Base-by-base conservation (phyloP, 208 protist species). In the Acanthamoeba castellanii region DNA sequence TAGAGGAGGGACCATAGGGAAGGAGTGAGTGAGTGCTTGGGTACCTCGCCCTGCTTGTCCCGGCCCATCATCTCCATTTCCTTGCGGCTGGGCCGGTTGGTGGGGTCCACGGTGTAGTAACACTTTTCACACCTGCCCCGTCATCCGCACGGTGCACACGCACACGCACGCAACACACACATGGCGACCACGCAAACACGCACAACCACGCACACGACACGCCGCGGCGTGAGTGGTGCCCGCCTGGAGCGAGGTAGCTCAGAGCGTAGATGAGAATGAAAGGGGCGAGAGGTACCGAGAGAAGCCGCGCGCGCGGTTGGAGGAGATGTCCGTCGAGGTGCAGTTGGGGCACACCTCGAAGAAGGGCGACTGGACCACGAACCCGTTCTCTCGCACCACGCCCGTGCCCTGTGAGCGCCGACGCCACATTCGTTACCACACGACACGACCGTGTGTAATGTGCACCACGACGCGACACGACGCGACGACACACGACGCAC, bases 321-420 rank as follows among this genome's bases (percentile, higher is more conserved):
- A 16, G 16, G 76, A 85, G 47, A 85, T n/a, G 47, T 85, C 76
- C 9, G 34, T 57, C 18, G 76, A 85, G 22, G 45, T n/a, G 47
- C 76, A 85, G 47, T 85, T 85, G 47, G 76, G 76, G 30, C 76
- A 85, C 76, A 85, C 47, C 8, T 85, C 47, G 76, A 85, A 85
- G 76, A 59, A 85, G 34, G 34, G 37, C 34, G 76, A 85, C 47
- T 85, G 76, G 30, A 85, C 47, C 25, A 85, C 32, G 32, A 74
- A 74, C 32, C 66, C 66, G 32, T 74, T 74, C 66, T 74, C 66
- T 18, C 66, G 66, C 66, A 37, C 32, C 66, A 74, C 66, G 32
- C 66, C 66, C n/a, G 66, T 74, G n/a, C 66, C 22, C 66, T 25
- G 13, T 13, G n/a, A 4, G 16, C 55, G 20, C 55, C 55, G 16